Base-by-base conservation (phyloP, 2,329 filamentous ascomycete species). In the Neonectria sp. region DNA sequence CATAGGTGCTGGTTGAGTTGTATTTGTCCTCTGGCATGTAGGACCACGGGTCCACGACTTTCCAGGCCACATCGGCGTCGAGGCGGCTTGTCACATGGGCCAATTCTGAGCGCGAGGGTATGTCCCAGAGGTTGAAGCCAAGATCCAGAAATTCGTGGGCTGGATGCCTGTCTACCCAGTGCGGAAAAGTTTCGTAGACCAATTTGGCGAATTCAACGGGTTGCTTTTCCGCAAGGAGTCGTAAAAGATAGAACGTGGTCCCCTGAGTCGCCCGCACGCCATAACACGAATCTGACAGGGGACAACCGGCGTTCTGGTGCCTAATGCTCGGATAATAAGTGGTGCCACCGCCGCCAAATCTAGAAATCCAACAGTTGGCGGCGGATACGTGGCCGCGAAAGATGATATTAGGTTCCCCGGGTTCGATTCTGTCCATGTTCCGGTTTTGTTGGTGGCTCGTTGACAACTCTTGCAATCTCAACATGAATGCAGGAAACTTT, bases 401-500 rank as follows among this genome's bases (percentile, higher is more conserved):
- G 21, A 21, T 21, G 9, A 1, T 21, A 45, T 45, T 3, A 21
- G 40, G 40, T 6, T 21, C 17, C 17, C 40, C n/a, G 17, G 2
- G 40, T 21, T 45, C 40, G 15, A 45, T 9, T 21, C 5, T n/a
- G 3, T 24, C 40, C 17, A 45, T 21, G 2, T 21, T 21, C 21
- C 1, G 3, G 17, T 8, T 8, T n/a, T 45, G 5, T 9, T 45
- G 40, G 17, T 21, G 17, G 4, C 1, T 21, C 9, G 6, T 9
- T 8, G 40, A 45, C n/a, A 24, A 2, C 1, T 55, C 1, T 46
- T 48, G 7, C 51, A 63, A 17, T 9, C 35, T 40, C 11, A 43
- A n/a, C 4, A 45, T 9, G n/a, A 63, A 63, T 7, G 24, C 3
- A 31, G 60, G 60, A 33, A 51, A 63, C 24, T 58, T 58, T n/a